Percentiles rank a stretch among this genome's conserved stretches.
Evolutionary conservation across 345 rosid genomes (phyloP).

Genomic region (Gossypium mustelinum): DNA sequence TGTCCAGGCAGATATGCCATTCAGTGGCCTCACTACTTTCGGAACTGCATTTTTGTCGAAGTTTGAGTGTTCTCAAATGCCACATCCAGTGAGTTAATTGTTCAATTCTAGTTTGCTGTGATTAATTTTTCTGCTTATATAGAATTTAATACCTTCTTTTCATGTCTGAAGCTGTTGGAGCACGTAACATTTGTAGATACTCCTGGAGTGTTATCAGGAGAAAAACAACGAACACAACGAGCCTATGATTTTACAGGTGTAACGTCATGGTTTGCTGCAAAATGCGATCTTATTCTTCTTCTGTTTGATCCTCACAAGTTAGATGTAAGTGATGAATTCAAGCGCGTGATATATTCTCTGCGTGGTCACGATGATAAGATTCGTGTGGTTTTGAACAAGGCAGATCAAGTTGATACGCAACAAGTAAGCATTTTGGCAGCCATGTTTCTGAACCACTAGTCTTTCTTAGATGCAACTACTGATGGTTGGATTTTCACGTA

Average conservation of each 20-base stretch:
- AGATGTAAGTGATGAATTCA: slow-evolving; percentile 95
- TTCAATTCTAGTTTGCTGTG: slow-evolving; percentile 6
- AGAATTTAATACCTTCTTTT: slow-evolving; percentile 17
- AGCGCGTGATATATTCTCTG: slow-evolving; percentile 85
- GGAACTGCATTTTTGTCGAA: slow-evolving; percentile 92
- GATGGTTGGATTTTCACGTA: slow-evolving; percentile 8
- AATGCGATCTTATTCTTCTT: slow-evolving; percentile 94
- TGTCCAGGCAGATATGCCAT: slow-evolving; percentile 97
- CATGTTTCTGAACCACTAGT: slow-evolving; percentile 5
- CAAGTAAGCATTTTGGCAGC: slow-evolving; percentile 43
- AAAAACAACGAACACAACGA: slow-evolving; percentile 85
- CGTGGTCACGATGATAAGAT: slow-evolving; percentile 97
- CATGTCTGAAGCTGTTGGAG: slow-evolving; percentile 66
- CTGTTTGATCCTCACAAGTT: slow-evolving; percentile 95
- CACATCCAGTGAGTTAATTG: slow-evolving; percentile 63
- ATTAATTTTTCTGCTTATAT: slow-evolving; percentile 5
- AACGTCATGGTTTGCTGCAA: slow-evolving; percentile 97
- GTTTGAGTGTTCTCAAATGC: slow-evolving; percentile 98
- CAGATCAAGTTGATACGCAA: slow-evolving; percentile 93
- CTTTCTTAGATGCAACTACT: neutral
- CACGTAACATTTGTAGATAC: slow-evolving; percentile 89
- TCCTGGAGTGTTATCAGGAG: slow-evolving; percentile 95
- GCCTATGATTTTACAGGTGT: slow-evolving; percentile 92
- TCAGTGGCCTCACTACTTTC: slow-evolving; percentile 80
- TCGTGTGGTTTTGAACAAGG: slow-evolving; percentile 93